A percentile compares a stretch with the other conserved stretches of the same genome.
Evolutionary conservation across 164 flowering plant genomes (phyloP).

Genomic region (Brasenia schreberi): DNA sequence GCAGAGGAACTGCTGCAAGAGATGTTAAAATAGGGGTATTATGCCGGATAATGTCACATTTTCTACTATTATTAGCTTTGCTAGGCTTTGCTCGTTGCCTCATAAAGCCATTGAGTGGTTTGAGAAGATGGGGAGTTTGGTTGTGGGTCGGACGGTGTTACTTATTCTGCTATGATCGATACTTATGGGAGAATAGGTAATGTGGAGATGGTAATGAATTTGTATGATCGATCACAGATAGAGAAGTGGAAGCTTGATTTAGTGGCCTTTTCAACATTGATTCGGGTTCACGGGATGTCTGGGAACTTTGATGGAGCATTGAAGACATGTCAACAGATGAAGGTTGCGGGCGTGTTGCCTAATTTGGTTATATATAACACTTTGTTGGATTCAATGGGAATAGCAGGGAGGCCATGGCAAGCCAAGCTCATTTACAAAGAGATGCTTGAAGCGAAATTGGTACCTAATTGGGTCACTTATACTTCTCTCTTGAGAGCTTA

Average conservation of each 20-base stretch:
- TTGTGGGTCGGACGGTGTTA: conserved; percentile 60
- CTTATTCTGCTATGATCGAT: conserved; percentile 75
- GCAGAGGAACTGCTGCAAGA: conserved; percentile 61
- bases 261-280: conserved; percentile 59
- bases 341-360: conserved; percentile 62
- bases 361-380: conserved; percentile 55
- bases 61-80: conserved; percentile 72
- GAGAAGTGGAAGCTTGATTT: conserved; percentile 73
- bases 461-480: conserved; percentile 57
- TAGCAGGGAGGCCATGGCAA: conserved; percentile 89
- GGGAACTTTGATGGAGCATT: conserved; percentile 83
- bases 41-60: conserved; percentile 75
- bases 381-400: conserved; percentile 83
- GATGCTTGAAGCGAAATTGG: conserved; percentile 27
- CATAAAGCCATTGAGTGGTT: conserved; percentile 79
- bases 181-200: conserved; percentile 74
- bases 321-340: conserved; percentile 93
- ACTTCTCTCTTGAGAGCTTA: conserved; percentile 61
- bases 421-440: conserved; percentile 51
- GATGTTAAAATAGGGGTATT: conserved; percentile 57
- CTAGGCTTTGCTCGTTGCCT: conserved; percentile 49
- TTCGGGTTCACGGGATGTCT: conserved; percentile 46
- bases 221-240: conserved; percentile 75
- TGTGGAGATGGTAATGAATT: conserved; percentile 59
- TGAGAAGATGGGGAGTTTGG: conserved; percentile 59